phyloP scores from a whole-genome alignment of 352 stramenopile genomes.

The Phytopythium litorale region DNA sequence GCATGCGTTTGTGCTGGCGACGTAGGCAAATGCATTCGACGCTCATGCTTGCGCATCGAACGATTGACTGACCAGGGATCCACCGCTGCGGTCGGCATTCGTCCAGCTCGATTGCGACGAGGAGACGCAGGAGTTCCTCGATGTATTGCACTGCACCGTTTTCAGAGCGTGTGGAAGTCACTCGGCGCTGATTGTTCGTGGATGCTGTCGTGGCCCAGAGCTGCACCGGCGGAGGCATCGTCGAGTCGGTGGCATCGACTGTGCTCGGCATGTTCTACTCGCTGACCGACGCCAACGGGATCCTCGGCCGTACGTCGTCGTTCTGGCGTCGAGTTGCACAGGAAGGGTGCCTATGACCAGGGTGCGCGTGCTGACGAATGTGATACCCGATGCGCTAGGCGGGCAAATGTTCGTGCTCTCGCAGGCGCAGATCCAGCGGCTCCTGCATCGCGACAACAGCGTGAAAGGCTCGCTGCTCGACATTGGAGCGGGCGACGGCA shows the following conservation, averaged over 20 bases:
- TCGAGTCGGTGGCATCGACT: constrained; percentile 58
- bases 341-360: not conserved
- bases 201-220: constrained; percentile 29
- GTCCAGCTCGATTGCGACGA: constrained; percentile 71
- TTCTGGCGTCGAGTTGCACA: not conserved
- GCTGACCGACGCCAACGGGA: constrained; percentile 78
- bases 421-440: constrained; percentile 56
- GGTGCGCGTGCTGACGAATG: not conserved
- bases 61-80: constrained; percentile 30
- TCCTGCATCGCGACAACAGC: constrained; percentile 45
- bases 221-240: constrained; percentile 67
- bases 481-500: constrained; percentile 80
- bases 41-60: not conserved
- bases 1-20: not conserved
- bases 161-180: too few relatives aligned
- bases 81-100: constrained; percentile 54
- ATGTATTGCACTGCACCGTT: constrained; percentile 24
- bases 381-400: constrained; percentile 24
- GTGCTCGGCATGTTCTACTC: constrained; percentile 80
- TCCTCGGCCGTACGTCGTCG: constrained; percentile 61
- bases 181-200: not conserved
- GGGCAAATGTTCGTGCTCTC: constrained; percentile 89
- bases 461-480: constrained; percentile 63
- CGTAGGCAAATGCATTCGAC: not conserved
- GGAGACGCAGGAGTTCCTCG: constrained; percentile 67